Evolutionary conservation across 2,329 filamentous ascomycete species (phyloP).

Genomic region (Penicillium digitatum): DNA sequence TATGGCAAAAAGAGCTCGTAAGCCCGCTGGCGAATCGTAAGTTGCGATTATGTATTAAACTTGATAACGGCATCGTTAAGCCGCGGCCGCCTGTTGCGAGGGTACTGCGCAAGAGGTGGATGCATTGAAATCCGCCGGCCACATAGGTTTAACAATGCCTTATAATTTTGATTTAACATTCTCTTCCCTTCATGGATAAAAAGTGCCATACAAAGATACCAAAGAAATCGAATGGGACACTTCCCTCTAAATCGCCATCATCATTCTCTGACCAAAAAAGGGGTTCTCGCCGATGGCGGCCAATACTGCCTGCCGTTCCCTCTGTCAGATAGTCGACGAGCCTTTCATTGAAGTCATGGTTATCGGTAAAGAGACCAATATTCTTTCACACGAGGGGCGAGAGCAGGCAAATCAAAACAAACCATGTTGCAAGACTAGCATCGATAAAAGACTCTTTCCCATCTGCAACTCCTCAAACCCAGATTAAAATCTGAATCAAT

Average conservation of each 20-base stretch:
- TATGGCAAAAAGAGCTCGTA: slow-evolving; percentile 26
- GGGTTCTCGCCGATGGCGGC: slow-evolving; percentile 32
- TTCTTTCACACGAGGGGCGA: slow-evolving; percentile 19
- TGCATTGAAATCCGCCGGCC: slow-evolving; percentile 56
- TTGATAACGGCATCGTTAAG: slow-evolving; percentile 57
- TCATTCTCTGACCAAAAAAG: slow-evolving; percentile 31
- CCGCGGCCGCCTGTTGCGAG: slow-evolving; percentile 58
- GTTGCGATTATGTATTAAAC: slow-evolving; percentile 57
- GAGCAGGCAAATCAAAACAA: slow-evolving; percentile 14
- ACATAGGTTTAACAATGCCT: slow-evolving; percentile 31
- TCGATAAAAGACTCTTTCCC: no score
- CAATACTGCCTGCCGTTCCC: slow-evolving; percentile 23
- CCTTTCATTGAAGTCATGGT: slow-evolving; percentile 33
- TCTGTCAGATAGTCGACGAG: slow-evolving; percentile 28
- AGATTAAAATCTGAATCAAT: background rate
- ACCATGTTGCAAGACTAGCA: background rate
- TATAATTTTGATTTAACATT: no score
- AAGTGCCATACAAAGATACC: background rate
- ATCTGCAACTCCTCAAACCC: no score
- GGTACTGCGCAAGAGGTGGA: slow-evolving; percentile 48
- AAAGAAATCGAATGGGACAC: slow-evolving; percentile 34
- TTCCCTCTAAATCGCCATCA: slow-evolving; percentile 19
- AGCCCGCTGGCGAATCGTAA: slow-evolving; percentile 36
- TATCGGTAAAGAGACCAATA: slow-evolving; percentile 28
- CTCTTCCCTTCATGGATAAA: background rate